Evolutionary conservation across 768 basidiomycete genomes (phyloP), one percentile per base, ranked within the genome.

Genomic region (Mycena capillaripes): DNA sequence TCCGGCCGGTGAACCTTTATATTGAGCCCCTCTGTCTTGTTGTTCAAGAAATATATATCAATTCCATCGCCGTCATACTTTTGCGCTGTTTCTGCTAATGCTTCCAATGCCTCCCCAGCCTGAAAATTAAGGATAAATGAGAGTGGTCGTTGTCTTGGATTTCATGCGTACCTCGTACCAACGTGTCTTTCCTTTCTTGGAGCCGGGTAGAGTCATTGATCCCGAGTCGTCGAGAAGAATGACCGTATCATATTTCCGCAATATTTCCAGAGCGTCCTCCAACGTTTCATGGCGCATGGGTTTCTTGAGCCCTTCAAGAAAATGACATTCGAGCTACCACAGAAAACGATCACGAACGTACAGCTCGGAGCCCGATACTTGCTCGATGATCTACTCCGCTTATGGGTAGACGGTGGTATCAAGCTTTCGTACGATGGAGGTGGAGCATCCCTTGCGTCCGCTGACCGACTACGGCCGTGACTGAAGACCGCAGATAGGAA

Each of bases 21-120:
- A 68, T 84, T 82, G 12, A 64, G 55, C 0, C 83, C 84, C 38
- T 76, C 75, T 62, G 65, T 75, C 34, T 65, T 48, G 60, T 83
- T 77, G 70, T 92, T 92, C 63, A 93, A 75, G 80, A 93, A 93
- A 73, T 89, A 80, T 5, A 92, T 82, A 69, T 92, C 91, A 46
- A 93, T 86, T 3, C 92, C 92, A 67, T 91, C 86, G 8, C 72
- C 76, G 71, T 91, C 91, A 62, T 92, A 91, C 46, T 78, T 70
- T 1, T 84, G 79, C 0, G 90, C 90, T 8, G 81, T 80, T 9
- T 84, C 81, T 16, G 89, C 90, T 12, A 93, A 82, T 3, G 81
- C 78, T 48, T 84, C 84, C 34, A 92, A 81, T 2, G 89, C 89
- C 23, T 83, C 76, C 50, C 80, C 76, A 2, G 89, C 86, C 86